phyloP scores from a whole-genome alignment of 495 filamentous ascomycete species.

The Penicillium coffeae region DNA sequence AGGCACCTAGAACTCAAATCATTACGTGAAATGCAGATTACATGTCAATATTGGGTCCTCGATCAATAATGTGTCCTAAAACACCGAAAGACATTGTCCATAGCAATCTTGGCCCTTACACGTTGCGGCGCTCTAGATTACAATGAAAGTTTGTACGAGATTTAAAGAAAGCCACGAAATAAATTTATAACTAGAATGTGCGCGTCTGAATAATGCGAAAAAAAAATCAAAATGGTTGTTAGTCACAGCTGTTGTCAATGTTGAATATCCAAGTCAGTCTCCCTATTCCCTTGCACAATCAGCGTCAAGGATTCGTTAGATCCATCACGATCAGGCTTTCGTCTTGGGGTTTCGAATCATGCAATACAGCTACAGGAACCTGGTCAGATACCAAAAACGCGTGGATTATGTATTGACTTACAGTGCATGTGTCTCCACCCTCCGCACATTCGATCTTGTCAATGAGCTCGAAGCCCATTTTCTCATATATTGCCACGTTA shows the following conservation, averaged over 20 bases:
- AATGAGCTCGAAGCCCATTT: slow-evolving; percentile 58
- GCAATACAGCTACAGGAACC: slow-evolving; percentile 20
- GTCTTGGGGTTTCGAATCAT: slow-evolving; percentile 20
- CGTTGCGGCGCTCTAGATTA: not conserved
- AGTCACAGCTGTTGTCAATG: not conserved
- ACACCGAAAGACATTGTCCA: not conserved
- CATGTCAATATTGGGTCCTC: too few species aligned
- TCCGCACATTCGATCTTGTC: slow-evolving; percentile 62
- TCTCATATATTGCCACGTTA: slow-evolving; percentile 63
- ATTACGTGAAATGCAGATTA: too few species aligned
- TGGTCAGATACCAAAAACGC: slow-evolving; percentile 5
- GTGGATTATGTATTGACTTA: slow-evolving; percentile 15
- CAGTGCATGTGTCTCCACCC: slow-evolving; percentile 43
- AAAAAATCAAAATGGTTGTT: not conserved
- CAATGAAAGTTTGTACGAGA: not conserved
- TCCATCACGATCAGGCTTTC: slow-evolving; percentile 10
- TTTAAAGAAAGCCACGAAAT: not conserved
- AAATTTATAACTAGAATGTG: not conserved
- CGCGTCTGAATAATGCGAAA: not conserved
- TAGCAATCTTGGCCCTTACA: too few species aligned
- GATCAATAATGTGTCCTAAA: too few species aligned
- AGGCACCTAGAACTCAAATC: too few species aligned
- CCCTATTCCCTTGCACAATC: not conserved
- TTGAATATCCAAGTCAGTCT: slow-evolving; percentile 1
- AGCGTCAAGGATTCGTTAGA: not conserved